phyloP scores from a whole-genome alignment of 1,139 yeast species.

The Taphrina wiesneri region DNA sequence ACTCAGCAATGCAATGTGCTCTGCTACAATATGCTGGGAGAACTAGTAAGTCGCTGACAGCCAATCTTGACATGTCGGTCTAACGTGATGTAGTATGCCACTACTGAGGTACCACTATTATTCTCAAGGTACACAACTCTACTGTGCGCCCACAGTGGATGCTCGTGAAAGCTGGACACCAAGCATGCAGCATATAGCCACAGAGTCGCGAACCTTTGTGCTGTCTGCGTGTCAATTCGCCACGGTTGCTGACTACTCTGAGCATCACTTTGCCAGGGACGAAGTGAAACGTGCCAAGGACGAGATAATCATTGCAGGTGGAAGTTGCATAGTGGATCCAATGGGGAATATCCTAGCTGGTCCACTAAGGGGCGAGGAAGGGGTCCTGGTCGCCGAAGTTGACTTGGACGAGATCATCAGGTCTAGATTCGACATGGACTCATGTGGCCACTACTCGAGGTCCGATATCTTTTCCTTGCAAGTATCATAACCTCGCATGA shows the following conservation, averaged over 20 bases:
- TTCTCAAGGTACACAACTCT: conserved; percentile 2
- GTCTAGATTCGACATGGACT: conserved; percentile 15
- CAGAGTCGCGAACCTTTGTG: conserved; percentile 17
- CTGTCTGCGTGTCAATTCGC: conserved; percentile 19
- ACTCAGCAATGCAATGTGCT: not conserved
- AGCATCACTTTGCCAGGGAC: conserved; percentile 1
- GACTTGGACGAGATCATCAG: conserved; percentile 19
- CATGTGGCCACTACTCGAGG: conserved; percentile 21
- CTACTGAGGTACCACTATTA: conserved; percentile 10
- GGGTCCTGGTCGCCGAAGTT: conserved; percentile 13
- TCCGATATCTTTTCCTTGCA: conserved; percentile 19
- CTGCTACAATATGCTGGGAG: conserved; percentile 22
- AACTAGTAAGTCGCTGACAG: not conserved
- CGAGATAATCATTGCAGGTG: conserved; percentile 13
- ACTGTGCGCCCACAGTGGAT: conserved; percentile 25
- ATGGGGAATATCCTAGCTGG: conserved; percentile 24
- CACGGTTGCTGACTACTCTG: conserved; percentile 1
- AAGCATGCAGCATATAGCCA: conserved; percentile 22
- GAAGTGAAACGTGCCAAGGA: not conserved
- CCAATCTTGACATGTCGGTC: not conserved
- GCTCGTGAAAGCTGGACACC: conserved; percentile 23
- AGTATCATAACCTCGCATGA: not conserved
- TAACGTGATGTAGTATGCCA: not conserved
- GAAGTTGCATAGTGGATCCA: conserved; percentile 25
- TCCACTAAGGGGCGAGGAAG: conserved; percentile 8